Evolutionary conservation across 768 basidiomycete species (phyloP), one percentile per base, ranked within the genome.

Genomic region (Rossbeevera mucosa): DNA sequence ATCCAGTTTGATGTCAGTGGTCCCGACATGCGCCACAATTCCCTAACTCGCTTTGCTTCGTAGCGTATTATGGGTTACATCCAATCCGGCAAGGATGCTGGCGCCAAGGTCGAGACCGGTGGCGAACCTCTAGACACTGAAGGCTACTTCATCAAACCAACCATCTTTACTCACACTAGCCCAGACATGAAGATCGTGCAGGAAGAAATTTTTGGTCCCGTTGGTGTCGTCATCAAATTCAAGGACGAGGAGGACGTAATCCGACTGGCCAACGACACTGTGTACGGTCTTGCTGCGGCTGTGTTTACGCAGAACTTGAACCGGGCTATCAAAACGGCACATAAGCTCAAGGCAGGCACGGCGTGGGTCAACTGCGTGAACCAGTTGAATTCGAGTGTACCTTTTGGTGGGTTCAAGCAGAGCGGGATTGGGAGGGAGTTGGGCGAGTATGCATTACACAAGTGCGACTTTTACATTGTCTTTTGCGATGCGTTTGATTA

Each of bases 381-480:
- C 50, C 56, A 60, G 26, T 47, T 66, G 25, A 21, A 63, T 25
- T 51, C 64, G 6, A 53, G 76, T 24, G 75, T 89, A 18, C 88
- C 91, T 0, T 93, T 93, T 63, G 91, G 91, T 55, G 91, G 91
- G 8, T 92, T 77, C 77, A 94, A 91, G 75, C 81, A 86, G 62
- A 83, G 81, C 31, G 90, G 89, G 53, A 83, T 91, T 20, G 91
- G 91, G 18, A 78, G 88, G 26, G 91, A 92, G 67, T 66, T 86
- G 36, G 91, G 90, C 26, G 83, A 88, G 55, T 88, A 91, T 67
- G 91, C 87, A 13, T 57, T 80, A 51, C 67, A 72, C 40, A 77
- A 76, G 79, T 80, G 53, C 16, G 79, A 74, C 33, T 20, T 50
- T 45, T 47, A 18, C 18, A 24, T 2, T 3, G 11, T 18, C 21